These are phyloP conservation scores for Vigna mungo DNA, from an alignment of 306 rosid species.

Conservation along the genomic window DNA sequence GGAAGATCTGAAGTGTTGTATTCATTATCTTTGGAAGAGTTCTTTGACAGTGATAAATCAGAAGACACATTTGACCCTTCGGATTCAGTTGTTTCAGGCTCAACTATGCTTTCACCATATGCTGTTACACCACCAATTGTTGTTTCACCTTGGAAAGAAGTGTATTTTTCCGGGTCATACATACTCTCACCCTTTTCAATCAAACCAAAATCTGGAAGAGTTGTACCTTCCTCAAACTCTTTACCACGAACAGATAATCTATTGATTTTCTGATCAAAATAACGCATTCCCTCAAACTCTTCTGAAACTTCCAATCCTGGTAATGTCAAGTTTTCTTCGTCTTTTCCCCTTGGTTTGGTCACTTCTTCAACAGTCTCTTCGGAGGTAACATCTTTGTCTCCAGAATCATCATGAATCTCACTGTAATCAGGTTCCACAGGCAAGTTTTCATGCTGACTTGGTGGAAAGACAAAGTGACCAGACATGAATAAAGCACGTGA, in stretches of 20 bases:
- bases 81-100: slow-evolving; percentile 53
- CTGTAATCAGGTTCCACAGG: slow-evolving; percentile 67
- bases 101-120: slow-evolving; percentile 56
- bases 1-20: slow-evolving; percentile 60
- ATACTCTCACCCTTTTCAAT: slow-evolving; percentile 61
- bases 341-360: slow-evolving; percentile 65
- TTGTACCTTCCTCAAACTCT: slow-evolving; percentile 72
- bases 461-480: slow-evolving; percentile 90
- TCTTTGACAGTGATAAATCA: slow-evolving; percentile 57
- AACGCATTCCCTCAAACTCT: slow-evolving; percentile 66
- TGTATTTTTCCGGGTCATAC: slow-evolving; percentile 57
- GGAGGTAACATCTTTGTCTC: slow-evolving; percentile 52
- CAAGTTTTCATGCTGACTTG: slow-evolving; percentile 80
- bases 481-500: slow-evolving; percentile 87
- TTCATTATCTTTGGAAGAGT: slow-evolving; percentile 51
- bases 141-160: slow-evolving; percentile 63
- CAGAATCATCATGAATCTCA: slow-evolving; percentile 57
- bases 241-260: slow-evolving; percentile 58
- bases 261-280: slow-evolving; percentile 60
- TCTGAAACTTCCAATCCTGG: slow-evolving; percentile 66
- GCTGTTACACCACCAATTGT: slow-evolving; percentile 50
- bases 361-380: slow-evolving; percentile 57
- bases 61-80: slow-evolving; percentile 58
- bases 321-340: slow-evolving; percentile 59
- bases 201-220: slow-evolving; percentile 62